Conservation (phyloP, 2,329 filamentous ascomycete genomes). For the Calycina marina region DNA sequence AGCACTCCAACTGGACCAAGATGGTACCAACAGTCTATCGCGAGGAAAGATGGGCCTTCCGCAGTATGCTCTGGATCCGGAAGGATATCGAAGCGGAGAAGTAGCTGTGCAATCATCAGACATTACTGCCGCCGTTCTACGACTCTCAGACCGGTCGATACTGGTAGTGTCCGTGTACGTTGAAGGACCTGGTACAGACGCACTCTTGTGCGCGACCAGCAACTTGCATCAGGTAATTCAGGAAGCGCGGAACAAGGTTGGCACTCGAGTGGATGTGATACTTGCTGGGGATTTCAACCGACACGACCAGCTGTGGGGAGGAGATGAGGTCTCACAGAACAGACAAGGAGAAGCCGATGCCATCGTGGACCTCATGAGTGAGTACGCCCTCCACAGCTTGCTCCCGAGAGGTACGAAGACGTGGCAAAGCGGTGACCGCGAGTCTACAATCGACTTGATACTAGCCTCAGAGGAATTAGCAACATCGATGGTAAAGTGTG, state of each 20-base stretch:
- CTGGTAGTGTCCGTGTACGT: constrained; percentile 1
- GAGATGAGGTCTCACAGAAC: constrained; percentile 19
- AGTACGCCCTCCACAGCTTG: constrained; percentile 19
- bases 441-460: constrained; percentile 18
- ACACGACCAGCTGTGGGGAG: constrained; percentile 18
- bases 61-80: constrained; percentile 19
- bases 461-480: constrained; percentile 14
- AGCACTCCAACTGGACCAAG: constrained; percentile 6
- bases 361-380: constrained; percentile 24
- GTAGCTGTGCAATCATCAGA: constrained; percentile 15
- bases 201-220: background rate
- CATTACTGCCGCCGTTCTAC: constrained; percentile 14
- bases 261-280: too few relatives aligned
- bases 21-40: constrained; percentile 4
- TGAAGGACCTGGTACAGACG: too few relatives aligned
- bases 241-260: background rate
- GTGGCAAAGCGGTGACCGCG: constrained; percentile 14
- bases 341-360: constrained; percentile 24
- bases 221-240: background rate
- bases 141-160: too few relatives aligned
- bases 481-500: constrained; percentile 7
- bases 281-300: too few relatives aligned
- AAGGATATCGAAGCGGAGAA: constrained; percentile 14
- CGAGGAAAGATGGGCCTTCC: constrained; percentile 14
- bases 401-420: constrained; percentile 24